Conservation (phyloP, 1,139 yeast species). For the Suhomyces atakaporum region DNA sequence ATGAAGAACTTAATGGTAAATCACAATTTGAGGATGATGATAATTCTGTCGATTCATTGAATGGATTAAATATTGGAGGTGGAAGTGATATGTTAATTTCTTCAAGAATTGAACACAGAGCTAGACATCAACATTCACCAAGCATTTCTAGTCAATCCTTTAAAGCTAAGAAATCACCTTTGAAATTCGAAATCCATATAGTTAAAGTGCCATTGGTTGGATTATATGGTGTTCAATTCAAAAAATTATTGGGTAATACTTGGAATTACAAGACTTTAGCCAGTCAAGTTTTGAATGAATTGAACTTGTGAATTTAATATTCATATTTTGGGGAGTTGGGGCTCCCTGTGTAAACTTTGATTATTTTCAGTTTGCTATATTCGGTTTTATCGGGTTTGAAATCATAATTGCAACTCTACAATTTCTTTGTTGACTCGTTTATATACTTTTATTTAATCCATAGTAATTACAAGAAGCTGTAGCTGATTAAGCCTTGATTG, state of each 20-base stretch:
- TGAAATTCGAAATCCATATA: conserved; percentile 88
- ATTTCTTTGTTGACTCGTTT: conserved; percentile 1
- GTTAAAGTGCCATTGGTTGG: conserved; percentile 92
- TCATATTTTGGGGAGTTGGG: neutral
- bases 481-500: no score
- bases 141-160: conserved; percentile 26
- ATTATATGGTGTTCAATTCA: conserved; percentile 91
- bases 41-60: conserved; percentile 67
- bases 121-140: conserved; percentile 34
- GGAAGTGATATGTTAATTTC: conserved; percentile 71
- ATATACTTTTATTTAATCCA: neutral
- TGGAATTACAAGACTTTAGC: conserved; percentile 97
- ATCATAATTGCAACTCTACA: neutral
- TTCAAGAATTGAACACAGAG: conserved; percentile 57
- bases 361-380: conserved; percentile 2
- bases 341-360: neutral
- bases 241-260: conserved; percentile 89
- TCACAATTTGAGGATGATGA: conserved; percentile 42
- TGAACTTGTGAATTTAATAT: conserved; percentile 51
- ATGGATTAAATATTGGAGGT: conserved; percentile 49
- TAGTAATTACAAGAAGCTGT: no score
- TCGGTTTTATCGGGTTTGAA: conserved; percentile 1
- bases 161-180: conserved; percentile 45
- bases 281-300: conserved; percentile 75
- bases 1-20: conserved; percentile 28